Evolutionary conservation across 2,329 filamentous ascomycete species (phyloP), one percentile per base, ranked within the genome.

Genomic region (Diaporthe longicolla): DNA sequence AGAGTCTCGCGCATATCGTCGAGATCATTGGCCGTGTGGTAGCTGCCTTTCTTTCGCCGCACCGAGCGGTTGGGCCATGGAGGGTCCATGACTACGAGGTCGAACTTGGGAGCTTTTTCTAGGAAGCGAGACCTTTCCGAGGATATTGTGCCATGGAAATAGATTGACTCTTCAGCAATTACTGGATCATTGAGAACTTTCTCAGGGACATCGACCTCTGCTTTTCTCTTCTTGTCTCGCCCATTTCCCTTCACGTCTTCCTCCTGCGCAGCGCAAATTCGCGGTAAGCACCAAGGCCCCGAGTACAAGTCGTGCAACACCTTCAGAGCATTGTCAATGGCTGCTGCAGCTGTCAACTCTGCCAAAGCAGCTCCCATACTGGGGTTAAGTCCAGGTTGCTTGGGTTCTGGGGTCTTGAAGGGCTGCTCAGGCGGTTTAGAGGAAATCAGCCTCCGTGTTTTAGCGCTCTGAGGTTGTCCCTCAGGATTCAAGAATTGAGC

Each of bases 51-150:
- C 78, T 89, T 91, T 52, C 93, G 87, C 77, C 89, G 88, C 19
- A 90, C 94, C 8, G 93, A 95, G 59, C 91, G 89, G 79, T 95
- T 96, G 0, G 94, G 93, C 94, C 94, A 96, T 1, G 94, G 94
- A 4, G 94, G 94, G 79, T 96, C 94, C 26, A 95, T 84, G 10
- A 95, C 81, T 50, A 95, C 85, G 58, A 95, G 84, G 76, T 93
- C 85, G 81, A 96, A 95, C 9, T 81, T 78, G 26, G 88, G 86
- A 2, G 87, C 85, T 4, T 78, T 79, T 19, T 81, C 77, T 0
- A 85, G 76, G 76, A 91, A 88, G 0, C 76, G 75, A 2, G 80
- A 78, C 50, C 85, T 81, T 58, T 82, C 82, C 7, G 83, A 84
- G 75, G 80, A 82, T 76, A 87, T 87, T 76, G 81, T 85, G 29